These are phyloP conservation scores for Ogataea glucozyma DNA, from an alignment of 805 yeast genomes.

Conservation along the genomic window DNA sequence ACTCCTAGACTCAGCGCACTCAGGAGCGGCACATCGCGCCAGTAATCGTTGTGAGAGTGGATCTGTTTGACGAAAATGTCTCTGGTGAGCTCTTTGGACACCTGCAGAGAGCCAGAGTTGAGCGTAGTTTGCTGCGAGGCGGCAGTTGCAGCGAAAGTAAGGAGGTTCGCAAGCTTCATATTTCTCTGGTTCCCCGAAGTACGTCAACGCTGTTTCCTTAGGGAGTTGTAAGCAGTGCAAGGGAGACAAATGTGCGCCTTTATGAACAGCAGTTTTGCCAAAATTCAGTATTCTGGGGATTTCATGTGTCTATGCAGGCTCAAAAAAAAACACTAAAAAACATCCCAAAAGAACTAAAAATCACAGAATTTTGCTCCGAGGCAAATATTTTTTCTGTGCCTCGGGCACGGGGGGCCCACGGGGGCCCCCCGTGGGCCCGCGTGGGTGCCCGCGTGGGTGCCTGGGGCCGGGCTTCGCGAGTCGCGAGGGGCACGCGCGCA, in stretches of 20 bases:
- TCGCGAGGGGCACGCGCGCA: too few species aligned
- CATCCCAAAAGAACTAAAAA: conserved; percentile 1
- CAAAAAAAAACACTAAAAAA: background rate
- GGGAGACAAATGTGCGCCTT: background rate
- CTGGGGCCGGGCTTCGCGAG: background rate
- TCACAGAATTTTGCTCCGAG: background rate
- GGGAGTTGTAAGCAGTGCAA: too few species aligned
- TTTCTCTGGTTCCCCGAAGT: background rate
- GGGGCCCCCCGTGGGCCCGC: conserved; percentile 4
- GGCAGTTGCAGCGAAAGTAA: background rate
- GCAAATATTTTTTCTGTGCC: too few species aligned
- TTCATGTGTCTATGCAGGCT: background rate
- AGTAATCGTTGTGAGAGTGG: conserved; percentile 61
- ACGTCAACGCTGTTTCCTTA: too few species aligned
- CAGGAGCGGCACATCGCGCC: conserved; percentile 49
- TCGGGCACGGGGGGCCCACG: conserved; percentile 1
- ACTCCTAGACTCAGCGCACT: conserved; percentile 50
- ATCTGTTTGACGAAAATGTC: conserved; percentile 33
- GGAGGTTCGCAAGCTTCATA: background rate
- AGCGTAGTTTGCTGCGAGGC: conserved; percentile 1
- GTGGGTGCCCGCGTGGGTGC: too few species aligned
- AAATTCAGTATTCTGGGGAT: conserved; percentile 1
- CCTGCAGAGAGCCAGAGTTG: background rate
- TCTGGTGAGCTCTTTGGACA: conserved; percentile 26
- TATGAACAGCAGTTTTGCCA: background rate